Conservation (phyloP, 805 yeast genomes). For the Wickerhamomyces strasburgensis region DNA sequence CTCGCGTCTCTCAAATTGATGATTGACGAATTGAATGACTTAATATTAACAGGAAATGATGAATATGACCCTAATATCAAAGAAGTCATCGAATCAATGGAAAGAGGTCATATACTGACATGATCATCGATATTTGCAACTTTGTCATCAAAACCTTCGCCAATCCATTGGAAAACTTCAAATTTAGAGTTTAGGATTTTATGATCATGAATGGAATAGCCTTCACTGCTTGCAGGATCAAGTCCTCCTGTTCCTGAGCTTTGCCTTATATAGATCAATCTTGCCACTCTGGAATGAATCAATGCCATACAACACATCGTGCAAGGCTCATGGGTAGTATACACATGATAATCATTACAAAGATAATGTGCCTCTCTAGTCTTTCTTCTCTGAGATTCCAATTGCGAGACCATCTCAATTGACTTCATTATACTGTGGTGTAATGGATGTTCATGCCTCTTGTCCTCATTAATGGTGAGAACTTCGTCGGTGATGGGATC, state of each 20-base stretch:
- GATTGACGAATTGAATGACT: background rate
- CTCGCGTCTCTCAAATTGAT: background rate
- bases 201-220: constrained; percentile 71
- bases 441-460: constrained; percentile 45
- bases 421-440: constrained; percentile 75
- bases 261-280: constrained; percentile 56
- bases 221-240: constrained; percentile 51
- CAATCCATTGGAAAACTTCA: constrained; percentile 74
- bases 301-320: constrained; percentile 96
- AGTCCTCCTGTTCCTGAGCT: constrained; percentile 51
- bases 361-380: constrained; percentile 42
- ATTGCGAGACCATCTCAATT: constrained; percentile 55
- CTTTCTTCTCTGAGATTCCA: constrained; percentile 40
- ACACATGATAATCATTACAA: constrained; percentile 72
- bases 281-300: constrained; percentile 78
- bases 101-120: constrained; percentile 19
- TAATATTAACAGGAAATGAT: constrained; percentile 1
- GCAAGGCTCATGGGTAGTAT: constrained; percentile 94
- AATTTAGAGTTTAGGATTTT: constrained; percentile 81
- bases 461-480: constrained; percentile 36
- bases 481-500: constrained; percentile 44
- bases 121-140: constrained; percentile 21
- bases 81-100: background rate
- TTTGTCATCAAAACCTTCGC: constrained; percentile 28
- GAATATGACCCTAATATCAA: background rate